A percentile compares a stretch with the other conserved stretches of the same genome.
Conservation (phyloP, 2,329 filamentous ascomycete species). For the Aspergillus sp. region DNA sequence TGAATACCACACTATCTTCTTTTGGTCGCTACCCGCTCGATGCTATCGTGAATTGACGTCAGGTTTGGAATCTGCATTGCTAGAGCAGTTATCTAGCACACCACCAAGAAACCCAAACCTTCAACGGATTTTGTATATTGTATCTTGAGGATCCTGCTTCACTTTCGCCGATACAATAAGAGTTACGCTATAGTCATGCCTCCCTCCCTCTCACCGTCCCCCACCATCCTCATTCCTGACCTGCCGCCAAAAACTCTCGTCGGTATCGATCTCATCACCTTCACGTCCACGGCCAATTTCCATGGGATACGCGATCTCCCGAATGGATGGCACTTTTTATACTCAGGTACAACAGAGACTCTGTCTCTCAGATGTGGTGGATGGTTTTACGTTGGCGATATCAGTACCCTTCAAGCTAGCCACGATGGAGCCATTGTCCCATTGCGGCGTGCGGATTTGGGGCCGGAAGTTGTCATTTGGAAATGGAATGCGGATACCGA, state of each 20-base stretch:
- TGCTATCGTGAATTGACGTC: no score
- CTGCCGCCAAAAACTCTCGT: slow-evolving; percentile 46
- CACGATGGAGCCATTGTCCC: slow-evolving; percentile 12
- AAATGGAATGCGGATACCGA: slow-evolving; percentile 48
- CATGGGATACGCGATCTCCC: slow-evolving; percentile 57
- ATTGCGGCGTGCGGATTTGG: slow-evolving; percentile 14
- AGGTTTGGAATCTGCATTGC: no score
- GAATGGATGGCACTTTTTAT: slow-evolving; percentile 57
- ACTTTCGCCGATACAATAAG: neutral
- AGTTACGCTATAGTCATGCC: slow-evolving; percentile 7
- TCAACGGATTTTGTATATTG: no score
- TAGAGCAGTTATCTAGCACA: no score
- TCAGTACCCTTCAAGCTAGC: slow-evolving; percentile 14
- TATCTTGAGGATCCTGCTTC: neutral
- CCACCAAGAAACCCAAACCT: no score
- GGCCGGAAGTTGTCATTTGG: slow-evolving; percentile 47
- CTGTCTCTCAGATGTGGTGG: slow-evolving; percentile 58
- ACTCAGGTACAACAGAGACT: slow-evolving; percentile 53
- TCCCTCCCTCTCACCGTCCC: slow-evolving; percentile 26
- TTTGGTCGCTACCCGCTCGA: no score
- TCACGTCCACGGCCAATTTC: slow-evolving; percentile 59
- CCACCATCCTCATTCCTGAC: slow-evolving; percentile 39
- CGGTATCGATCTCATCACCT: slow-evolving; percentile 54
- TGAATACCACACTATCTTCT: no score
- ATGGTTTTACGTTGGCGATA: slow-evolving; percentile 53